phyloP scores from a whole-genome alignment of 73 alveolate genomes.

The Halteria grandinella region DNA sequence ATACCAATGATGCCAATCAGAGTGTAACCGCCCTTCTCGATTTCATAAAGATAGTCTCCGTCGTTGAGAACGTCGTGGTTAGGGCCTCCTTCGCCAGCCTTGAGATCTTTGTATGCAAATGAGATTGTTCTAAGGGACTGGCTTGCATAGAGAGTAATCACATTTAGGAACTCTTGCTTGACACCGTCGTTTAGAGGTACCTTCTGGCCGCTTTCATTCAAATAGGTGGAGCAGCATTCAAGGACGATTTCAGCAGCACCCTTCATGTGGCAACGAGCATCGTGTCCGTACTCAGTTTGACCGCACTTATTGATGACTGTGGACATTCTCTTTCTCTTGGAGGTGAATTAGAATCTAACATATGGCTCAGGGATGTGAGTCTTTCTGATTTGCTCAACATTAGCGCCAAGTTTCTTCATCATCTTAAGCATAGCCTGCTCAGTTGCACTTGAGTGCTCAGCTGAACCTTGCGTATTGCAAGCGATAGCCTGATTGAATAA shows the following conservation, averaged over 20 bases:
- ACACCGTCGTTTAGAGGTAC: constrained; percentile 27
- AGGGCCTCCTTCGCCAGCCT: constrained; percentile 64
- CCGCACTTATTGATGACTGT: constrained; percentile 77
- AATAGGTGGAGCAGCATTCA: constrained; percentile 65
- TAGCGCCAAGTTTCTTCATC: constrained; percentile 43
- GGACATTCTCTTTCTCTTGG: constrained; percentile 93
- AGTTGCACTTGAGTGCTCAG: constrained; percentile 58
- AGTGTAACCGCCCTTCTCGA: constrained; percentile 70
- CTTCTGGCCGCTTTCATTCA: constrained; percentile 64
- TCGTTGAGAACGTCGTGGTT: constrained; percentile 55
- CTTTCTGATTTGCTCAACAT: constrained; percentile 33
- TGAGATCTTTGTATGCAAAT: constrained; percentile 78
- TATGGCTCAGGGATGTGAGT: constrained; percentile 7
- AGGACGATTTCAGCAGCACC: constrained; percentile 86
- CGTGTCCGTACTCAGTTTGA: constrained; percentile 60
- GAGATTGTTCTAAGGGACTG: constrained; percentile 82
- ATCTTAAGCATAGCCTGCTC: constrained; percentile 63
- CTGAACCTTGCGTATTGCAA: constrained; percentile 56
- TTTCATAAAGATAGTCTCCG: constrained; percentile 14
- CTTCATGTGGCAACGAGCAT: constrained; percentile 70
- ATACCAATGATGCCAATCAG: constrained; percentile 82
- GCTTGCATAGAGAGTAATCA: constrained; percentile 64
- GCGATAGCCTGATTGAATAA: constrained; percentile 37
- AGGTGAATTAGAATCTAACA: constrained; percentile 85
- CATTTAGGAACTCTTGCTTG: constrained; percentile 12